Evolutionary conservation across 768 basidiomycete species (phyloP), one percentile per base, ranked within the genome.

Genomic region (Tubosaeta sp.): DNA sequence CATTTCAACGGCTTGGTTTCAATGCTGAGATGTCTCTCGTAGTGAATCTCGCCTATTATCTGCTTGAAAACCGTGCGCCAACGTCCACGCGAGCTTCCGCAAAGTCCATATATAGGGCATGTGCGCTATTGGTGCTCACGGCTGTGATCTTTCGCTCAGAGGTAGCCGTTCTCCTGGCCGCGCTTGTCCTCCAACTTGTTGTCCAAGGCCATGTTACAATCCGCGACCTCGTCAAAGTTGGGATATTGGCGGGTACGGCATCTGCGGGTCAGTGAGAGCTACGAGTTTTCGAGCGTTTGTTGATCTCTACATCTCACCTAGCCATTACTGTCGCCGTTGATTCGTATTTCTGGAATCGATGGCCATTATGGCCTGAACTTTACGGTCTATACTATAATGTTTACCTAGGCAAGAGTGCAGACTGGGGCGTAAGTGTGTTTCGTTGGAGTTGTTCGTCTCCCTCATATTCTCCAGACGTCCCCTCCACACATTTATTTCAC

Each of bases 291-390:
- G 14, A 17, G 6, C 6, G 6, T 10, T 26, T 2, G 31, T 38
- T 48, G n/a, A 50, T 49, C 12, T 25, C 31, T 42, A 14, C 9
- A 29, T 29, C 34, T 47, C 31, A 12, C 38, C 4, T 58, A 91
- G 91, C 69, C 3, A 51, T 83, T 3, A 89, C 89, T 0, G 62
- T 85, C 1, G 12, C 63, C 0, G 73, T 95, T 27, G 97, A 99
- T 66, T 89, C 91, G 0, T 87, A 86, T 71, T 88, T 95, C 68
- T 97, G 95, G 93, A 64, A 76, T 48, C 71, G 70, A 58, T 78
- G 72, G 60, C 75, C 81, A 5, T 64, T 95, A 0, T 97, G 94
- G 95, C 95, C 97, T 0, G 97, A 98, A 65, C 72, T 90, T 14
- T 75, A 81, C 1, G 78, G 82, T 0, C 57, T 95, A 11, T 84